phyloP scores from a whole-genome alignment of 768 basidiomycete genomes.

The Russula emetica region DNA sequence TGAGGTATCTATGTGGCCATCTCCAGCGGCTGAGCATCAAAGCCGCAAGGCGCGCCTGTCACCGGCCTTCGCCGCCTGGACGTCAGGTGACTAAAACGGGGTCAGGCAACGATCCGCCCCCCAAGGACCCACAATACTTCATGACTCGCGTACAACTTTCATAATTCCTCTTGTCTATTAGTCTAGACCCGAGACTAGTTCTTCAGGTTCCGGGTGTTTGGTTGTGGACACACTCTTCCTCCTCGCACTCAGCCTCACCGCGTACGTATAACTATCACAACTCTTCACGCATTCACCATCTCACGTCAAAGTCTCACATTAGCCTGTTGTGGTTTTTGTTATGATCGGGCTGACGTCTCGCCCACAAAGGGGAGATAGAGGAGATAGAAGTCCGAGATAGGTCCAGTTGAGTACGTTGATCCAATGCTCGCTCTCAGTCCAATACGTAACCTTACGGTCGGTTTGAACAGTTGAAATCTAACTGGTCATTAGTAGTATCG shows the following conservation, averaged over 20 bases:
- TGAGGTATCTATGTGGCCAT: neutral
- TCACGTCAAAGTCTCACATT: neutral
- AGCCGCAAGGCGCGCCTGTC: neutral
- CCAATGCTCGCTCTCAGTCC: conserved; percentile 6
- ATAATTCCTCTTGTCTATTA: no score
- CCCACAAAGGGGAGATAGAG: conserved; percentile 54
- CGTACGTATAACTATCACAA: neutral
- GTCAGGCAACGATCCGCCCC: no score
- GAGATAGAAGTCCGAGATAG: conserved; percentile 53
- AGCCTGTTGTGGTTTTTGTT: conserved; percentile 63
- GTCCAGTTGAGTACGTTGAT: conserved; percentile 26
- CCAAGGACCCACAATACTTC: no score
- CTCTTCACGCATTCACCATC: neutral
- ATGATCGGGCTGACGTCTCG: conserved; percentile 53
- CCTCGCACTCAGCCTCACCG: neutral
- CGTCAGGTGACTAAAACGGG: no score
- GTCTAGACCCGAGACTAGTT: no score
- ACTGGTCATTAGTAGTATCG: neutral
- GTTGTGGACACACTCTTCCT: neutral
- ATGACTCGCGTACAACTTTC: conserved; percentile 30
- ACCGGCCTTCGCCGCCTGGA: no score
- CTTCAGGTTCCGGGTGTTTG: no score
- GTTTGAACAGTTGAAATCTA: neutral
- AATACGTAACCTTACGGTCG: neutral
- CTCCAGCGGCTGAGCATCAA: neutral